Evolutionary conservation across 2,329 filamentous ascomycete species (phyloP), one percentile per base, ranked within the genome.

Genomic region (Microcyclospora tardicrescens): DNA sequence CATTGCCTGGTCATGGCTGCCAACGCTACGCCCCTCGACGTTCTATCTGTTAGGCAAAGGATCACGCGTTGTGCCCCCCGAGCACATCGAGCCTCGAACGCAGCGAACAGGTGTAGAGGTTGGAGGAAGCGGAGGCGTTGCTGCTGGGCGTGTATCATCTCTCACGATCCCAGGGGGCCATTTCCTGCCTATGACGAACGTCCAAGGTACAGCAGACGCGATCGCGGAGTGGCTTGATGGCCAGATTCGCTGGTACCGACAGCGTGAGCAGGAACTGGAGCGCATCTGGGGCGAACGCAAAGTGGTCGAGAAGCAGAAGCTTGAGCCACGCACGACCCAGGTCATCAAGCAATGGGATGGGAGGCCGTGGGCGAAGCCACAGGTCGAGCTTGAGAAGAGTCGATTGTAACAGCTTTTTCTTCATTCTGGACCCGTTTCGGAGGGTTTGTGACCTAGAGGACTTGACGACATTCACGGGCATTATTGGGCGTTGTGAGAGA

Each of bases 171-270:
- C 79, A 16, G 70, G 69, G 5, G 84, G 86, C 0, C 86, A 94
- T 58, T 59, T 93, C 29, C 72, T 94, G 24, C 80, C 86, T 0
- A 82, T 93, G 73, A 84, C 93, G 60, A 71, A 15, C 5, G 36
- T 38, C 12, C 14, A 31, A 13, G 38, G 35, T 10, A 41, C 43
- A 3, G 43, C 43, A 4, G 38, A 37, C n/a, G 28, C 34, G 5
- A 16, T 41, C 24, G 41, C 43, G 2, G 41, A 39, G 16, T 45
- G 43, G 43, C 16, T 45, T 11, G 36, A 32, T 9, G 34, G 19
- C 10, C 29, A 40, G 27, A 30, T 45, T 14, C 38, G 29, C 33
- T 16, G 33, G 2, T 43, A 35, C 47, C 49, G 11, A 15, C 29
- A 43, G 39, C 8, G 54, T 49, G 9, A 43, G 16, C 42, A 37